Percentiles rank a stretch among this genome's conserved stretches.
Conservation (phyloP, 257 asterid species). For the Solanum paucissectum region DNA sequence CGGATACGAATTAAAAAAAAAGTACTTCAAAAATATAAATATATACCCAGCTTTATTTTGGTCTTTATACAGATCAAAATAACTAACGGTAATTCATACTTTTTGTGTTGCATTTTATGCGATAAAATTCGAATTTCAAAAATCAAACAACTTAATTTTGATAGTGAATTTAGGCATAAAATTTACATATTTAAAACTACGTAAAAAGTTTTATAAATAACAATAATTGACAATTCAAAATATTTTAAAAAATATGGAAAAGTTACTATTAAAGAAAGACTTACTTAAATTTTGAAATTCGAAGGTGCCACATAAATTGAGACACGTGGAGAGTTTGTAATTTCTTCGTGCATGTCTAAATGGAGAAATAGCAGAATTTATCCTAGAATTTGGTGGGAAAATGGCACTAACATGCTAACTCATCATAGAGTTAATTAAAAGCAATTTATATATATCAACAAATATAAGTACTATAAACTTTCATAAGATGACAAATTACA, state of each 20-base stretch:
- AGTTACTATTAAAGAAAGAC: too few species aligned
- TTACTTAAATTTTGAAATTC: accelerated
- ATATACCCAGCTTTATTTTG: too few species aligned
- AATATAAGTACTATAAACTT: background rate
- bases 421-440: background rate
- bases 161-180: background rate
- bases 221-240: too few species aligned
- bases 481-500: background rate
- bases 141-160: too few species aligned
- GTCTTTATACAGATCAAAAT: background rate
- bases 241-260: too few species aligned
- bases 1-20: too few species aligned
- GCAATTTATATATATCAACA: background rate
- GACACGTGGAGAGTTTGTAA: background rate
- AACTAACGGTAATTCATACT: background rate
- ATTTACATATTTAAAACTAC: too few species aligned
- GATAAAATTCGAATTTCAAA: too few species aligned
- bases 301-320: background rate
- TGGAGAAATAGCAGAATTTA: background rate
- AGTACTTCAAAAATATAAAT: too few species aligned
- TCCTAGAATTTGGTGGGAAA: background rate
- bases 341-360: background rate
- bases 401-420: background rate
- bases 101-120: background rate
- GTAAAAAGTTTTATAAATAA: too few species aligned